phyloP scores from a whole-genome alignment of 441 rosid genomes.

The Eruca vesicaria region DNA sequence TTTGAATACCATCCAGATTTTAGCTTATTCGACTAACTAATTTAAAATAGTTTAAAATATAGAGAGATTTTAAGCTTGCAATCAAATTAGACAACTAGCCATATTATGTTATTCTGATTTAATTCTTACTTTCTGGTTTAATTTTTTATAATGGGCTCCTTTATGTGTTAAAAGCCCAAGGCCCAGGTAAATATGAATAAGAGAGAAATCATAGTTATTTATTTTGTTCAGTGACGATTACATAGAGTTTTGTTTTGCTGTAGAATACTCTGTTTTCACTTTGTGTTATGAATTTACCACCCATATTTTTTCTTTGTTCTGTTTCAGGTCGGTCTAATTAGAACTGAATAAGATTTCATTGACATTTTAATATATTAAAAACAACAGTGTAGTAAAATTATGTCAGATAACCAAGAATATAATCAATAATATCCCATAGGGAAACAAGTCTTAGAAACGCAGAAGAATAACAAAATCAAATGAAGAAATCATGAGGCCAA shows the following conservation, averaged over 20 bases:
- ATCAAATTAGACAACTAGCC: too few relatives aligned
- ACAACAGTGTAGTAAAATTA: neutral
- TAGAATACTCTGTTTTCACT: neutral
- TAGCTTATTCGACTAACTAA: neutral
- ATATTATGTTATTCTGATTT: too few relatives aligned
- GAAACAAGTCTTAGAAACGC: neutral
- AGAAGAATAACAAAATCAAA: slow-evolving; percentile 1
- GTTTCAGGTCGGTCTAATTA: neutral
- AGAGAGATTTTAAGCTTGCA: too few relatives aligned
- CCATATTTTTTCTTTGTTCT: neutral
- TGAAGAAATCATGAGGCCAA: neutral
- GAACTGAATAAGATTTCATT: neutral
- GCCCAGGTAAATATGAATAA: too few relatives aligned
- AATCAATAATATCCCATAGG: neutral
- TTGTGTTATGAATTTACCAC: neutral
- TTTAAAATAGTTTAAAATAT: too few relatives aligned
- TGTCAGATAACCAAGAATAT: neutral
- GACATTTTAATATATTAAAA: neutral
- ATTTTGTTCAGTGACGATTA: neutral
- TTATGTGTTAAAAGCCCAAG: too few relatives aligned
- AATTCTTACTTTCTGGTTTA: too few relatives aligned
- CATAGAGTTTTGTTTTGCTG: neutral
- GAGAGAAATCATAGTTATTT: neutral
- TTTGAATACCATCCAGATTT: neutral
- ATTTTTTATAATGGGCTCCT: too few relatives aligned